phyloP scores from a whole-genome alignment of 2,329 filamentous ascomycete genomes.

The Hyphodiscus sp. region DNA sequence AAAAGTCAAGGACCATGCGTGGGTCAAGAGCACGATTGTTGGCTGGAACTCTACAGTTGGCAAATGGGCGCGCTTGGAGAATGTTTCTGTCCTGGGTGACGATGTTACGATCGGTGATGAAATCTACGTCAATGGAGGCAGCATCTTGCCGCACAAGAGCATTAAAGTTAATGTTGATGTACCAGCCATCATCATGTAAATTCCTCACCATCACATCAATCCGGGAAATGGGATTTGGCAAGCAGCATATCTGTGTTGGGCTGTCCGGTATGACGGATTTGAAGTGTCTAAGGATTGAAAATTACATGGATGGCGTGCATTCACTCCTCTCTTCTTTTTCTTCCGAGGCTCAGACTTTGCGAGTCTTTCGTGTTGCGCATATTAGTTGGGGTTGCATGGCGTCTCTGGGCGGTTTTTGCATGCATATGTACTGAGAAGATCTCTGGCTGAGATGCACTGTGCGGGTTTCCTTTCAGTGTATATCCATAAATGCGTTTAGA shows the following conservation, averaged over 20 bases:
- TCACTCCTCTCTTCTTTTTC: neutral
- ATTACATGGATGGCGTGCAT: neutral
- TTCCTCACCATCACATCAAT: slow-evolving; percentile 26
- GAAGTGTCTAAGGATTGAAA: neutral
- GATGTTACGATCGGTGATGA: slow-evolving; percentile 97
- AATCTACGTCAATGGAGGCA: slow-evolving; percentile 96
- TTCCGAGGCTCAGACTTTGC: neutral
- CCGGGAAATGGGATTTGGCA: neutral
- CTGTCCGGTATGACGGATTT: neutral
- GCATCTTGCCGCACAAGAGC: slow-evolving; percentile 93
- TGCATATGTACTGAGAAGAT: neutral
- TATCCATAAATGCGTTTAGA: neutral
- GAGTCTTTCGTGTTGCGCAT: neutral
- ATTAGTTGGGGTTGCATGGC: neutral
- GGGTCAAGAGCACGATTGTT: slow-evolving; percentile 98
- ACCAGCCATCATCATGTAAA: slow-evolving; percentile 62
- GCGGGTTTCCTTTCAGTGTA: neutral
- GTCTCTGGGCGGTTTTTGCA: neutral
- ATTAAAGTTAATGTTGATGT: slow-evolving; percentile 97
- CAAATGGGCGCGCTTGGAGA: slow-evolving; percentile 93
- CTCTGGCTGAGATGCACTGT: neutral
- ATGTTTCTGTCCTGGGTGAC: slow-evolving; percentile 95
- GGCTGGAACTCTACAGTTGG: slow-evolving; percentile 97
- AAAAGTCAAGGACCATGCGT: slow-evolving; percentile 97
- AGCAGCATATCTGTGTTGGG: neutral